Evolutionary conservation across 2,329 filamentous ascomycete species (phyloP).

Genomic region (Fusarium multiceps): DNA sequence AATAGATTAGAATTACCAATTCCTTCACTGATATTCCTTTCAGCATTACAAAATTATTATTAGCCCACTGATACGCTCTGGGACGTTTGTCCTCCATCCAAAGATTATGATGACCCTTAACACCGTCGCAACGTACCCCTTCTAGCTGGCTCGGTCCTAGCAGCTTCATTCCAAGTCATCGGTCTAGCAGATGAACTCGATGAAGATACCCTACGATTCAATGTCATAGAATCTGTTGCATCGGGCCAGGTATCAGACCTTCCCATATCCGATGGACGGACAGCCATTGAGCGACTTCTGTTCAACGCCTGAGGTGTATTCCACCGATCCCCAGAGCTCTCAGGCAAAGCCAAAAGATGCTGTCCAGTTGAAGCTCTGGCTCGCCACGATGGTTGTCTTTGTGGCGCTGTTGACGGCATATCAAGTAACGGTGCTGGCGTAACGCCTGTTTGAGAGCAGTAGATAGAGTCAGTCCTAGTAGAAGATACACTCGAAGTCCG

Average conservation of each 20-base stretch:
- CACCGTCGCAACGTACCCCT: not conserved
- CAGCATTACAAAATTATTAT: not conserved
- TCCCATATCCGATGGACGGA: fast-evolving
- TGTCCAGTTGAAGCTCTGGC: not conserved
- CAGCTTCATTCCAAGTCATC: not conserved
- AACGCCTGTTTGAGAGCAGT: not conserved
- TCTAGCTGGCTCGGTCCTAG: not conserved
- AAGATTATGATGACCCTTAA: not conserved
- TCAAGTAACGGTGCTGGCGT: not conserved
- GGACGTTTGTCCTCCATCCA: not conserved
- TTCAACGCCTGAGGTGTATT: fast-evolving
- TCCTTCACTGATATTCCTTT: not conserved
- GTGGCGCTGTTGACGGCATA: not conserved
- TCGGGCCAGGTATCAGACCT: no score
- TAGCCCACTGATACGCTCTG: no score
- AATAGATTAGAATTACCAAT: not conserved
- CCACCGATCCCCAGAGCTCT: not conserved
- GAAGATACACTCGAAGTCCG: not conserved
- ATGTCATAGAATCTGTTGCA: fast-evolving
- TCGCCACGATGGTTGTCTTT: not conserved
- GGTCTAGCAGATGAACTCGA: not conserved
- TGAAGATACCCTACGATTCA: not conserved
- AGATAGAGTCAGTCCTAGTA: not conserved
- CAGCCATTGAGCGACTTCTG: not conserved
- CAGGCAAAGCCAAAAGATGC: fast-evolving